Percentiles rank a stretch among this genome's conserved stretches.
Evolutionary conservation across 2,329 filamentous ascomycete species (phyloP).

Genomic region (Aciculosporium take): DNA sequence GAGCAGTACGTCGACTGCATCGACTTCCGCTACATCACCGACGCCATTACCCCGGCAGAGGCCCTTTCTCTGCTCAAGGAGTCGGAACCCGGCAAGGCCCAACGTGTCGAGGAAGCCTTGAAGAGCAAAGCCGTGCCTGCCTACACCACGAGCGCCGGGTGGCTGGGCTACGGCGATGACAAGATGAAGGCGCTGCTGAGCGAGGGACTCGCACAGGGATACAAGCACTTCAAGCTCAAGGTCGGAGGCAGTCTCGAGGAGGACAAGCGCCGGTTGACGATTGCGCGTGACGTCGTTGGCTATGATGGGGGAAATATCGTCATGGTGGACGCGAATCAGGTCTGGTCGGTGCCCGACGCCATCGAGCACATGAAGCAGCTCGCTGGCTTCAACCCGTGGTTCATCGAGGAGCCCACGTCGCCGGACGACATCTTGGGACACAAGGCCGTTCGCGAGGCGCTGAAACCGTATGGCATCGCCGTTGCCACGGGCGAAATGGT

Average conservation of each 20-base stretch:
- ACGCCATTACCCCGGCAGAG: slow-evolving; percentile 79
- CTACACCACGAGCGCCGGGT: slow-evolving; percentile 81
- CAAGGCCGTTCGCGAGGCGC: slow-evolving; percentile 68
- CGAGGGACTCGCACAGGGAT: slow-evolving; percentile 64
- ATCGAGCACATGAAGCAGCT: slow-evolving; percentile 77
- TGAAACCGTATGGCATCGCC: slow-evolving; percentile 60
- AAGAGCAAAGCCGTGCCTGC: slow-evolving; percentile 65
- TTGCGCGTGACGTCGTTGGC: slow-evolving; percentile 67
- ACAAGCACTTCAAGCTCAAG: slow-evolving; percentile 83
- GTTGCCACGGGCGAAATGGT: slow-evolving; percentile 92
- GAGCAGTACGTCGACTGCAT: slow-evolving; percentile 79
- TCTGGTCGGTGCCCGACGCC: slow-evolving; percentile 82
- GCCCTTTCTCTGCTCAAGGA: slow-evolving; percentile 57
- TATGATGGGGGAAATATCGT: slow-evolving; percentile 72
- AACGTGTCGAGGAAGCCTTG: slow-evolving; percentile 60
- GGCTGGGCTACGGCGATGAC: slow-evolving; percentile 80
- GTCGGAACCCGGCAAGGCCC: slow-evolving; percentile 51
- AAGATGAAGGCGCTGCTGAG: slow-evolving; percentile 66
- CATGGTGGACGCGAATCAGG: slow-evolving; percentile 89
- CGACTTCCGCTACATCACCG: slow-evolving; percentile 89
- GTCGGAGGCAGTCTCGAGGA: slow-evolving; percentile 61
- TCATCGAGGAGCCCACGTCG: slow-evolving; percentile 87
- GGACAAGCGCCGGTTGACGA: slow-evolving; percentile 54
- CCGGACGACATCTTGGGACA: slow-evolving; percentile 85
- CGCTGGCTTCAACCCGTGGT: slow-evolving; percentile 75